phyloP scores from a whole-genome alignment of 345 rosid genomes.

The Citrus hindsii region DNA sequence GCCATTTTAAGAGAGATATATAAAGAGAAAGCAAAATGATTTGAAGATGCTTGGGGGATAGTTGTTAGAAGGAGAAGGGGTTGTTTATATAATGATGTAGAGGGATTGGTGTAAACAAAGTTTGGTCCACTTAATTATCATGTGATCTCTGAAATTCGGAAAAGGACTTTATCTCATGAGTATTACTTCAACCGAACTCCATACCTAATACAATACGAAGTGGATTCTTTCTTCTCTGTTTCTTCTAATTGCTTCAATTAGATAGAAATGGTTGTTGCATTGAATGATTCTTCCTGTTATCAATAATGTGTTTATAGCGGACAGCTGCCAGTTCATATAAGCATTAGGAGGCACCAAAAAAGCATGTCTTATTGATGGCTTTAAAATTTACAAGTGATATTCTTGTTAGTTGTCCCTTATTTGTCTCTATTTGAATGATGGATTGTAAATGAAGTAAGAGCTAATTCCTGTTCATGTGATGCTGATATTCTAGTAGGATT shows the following conservation, averaged over 20 bases:
- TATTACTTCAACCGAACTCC: conserved; percentile 35
- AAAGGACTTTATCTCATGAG: conserved; percentile 6
- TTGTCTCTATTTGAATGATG: neutral
- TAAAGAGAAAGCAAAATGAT: neutral
- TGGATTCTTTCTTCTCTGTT: conserved; percentile 8
- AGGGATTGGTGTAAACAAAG: conserved; percentile 31
- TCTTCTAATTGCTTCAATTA: conserved; percentile 16
- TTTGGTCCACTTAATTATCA: conserved; percentile 31
- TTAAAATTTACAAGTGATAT: neutral
- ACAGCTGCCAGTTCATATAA: conserved; percentile 17
- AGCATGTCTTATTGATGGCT: neutral
- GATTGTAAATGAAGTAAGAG: neutral
- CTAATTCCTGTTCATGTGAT: neutral
- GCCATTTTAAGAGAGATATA: conserved; percentile 31
- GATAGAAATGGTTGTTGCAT: conserved; percentile 13
- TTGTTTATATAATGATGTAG: conserved; percentile 28
- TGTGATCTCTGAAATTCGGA: neutral
- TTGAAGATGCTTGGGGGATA: neutral
- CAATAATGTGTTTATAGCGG: conserved; percentile 3
- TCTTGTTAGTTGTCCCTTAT: neutral
- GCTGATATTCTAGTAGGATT: neutral
- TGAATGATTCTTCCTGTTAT: neutral
- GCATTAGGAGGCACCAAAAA: conserved; percentile 1
- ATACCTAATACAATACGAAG: conserved; percentile 28
- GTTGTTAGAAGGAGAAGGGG: conserved; percentile 14